Evolutionary conservation across 2,329 filamentous ascomycete genomes (phyloP).

Genomic region (Talaromyces atroroseus): DNA sequence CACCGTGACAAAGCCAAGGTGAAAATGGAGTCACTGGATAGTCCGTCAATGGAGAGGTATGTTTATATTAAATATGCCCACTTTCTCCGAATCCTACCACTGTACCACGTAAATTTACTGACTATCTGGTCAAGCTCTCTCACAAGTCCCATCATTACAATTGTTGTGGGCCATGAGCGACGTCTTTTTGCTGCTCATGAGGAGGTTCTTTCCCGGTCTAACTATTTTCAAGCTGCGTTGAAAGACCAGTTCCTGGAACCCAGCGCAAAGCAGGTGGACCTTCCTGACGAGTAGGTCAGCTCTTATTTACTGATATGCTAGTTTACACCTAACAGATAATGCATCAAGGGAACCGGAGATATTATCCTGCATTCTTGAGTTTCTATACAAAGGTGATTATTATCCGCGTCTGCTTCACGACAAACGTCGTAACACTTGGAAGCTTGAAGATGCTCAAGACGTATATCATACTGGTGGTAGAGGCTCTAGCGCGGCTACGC

Average conservation of each 20-base stretch:
- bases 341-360: conserved; percentile 74
- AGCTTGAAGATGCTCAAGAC: conserved; percentile 69
- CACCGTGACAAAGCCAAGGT: conserved; percentile 73
- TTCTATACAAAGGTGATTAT: conserved; percentile 95
- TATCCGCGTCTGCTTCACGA: conserved; percentile 83
- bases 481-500: conserved; percentile 65
- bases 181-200: conserved; percentile 93
- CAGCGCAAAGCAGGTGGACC: conserved; percentile 67
- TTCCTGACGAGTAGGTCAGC: conserved; percentile 56
- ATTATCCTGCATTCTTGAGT: conserved; percentile 90
- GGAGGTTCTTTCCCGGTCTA: conserved; percentile 79
- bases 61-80: neutral
- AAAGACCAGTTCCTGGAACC: conserved; percentile 67
- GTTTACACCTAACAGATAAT: conserved; percentile 25
- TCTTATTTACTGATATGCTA: neutral
- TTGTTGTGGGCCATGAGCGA: conserved; percentile 76
- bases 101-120: neutral
- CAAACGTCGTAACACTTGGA: conserved; percentile 81
- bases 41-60: conserved; percentile 48
- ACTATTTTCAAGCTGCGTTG: conserved; percentile 71
- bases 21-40: conserved; percentile 78
- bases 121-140: conserved; percentile 36
- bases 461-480: conserved; percentile 52
- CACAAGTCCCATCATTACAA: conserved; percentile 73
- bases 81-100: neutral